Evolutionary conservation across 495 filamentous ascomycete species (phyloP).

Genomic region (Lepidopterella palustris): DNA sequence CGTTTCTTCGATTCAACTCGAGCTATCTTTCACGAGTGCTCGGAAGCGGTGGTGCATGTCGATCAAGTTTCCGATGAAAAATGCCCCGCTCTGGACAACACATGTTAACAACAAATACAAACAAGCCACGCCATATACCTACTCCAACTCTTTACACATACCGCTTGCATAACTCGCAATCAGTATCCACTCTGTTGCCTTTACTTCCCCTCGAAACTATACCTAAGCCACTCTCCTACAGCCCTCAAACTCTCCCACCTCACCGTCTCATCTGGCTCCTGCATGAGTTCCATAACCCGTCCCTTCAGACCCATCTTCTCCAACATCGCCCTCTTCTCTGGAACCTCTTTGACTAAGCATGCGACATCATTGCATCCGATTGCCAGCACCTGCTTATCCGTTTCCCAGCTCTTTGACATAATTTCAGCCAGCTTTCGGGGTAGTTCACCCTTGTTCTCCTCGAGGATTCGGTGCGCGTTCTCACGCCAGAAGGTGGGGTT

Average conservation of each 20-base stretch:
- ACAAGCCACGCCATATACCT: too few relatives aligned
- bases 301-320: constrained; percentile 89
- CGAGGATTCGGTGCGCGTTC: constrained; percentile 87
- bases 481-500: constrained; percentile 89
- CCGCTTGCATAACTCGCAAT: neutral
- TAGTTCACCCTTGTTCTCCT: constrained; percentile 70
- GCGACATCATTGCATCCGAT: constrained; percentile 95
- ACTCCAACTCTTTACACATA: too few relatives aligned
- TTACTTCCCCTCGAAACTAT: constrained; percentile 35
- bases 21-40: too few relatives aligned
- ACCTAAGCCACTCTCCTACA: constrained; percentile 88
- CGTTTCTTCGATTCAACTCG: too few relatives aligned
- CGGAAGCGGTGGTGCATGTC: too few relatives aligned
- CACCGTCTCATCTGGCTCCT: constrained; percentile 77
- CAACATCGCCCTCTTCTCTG: constrained; percentile 72
- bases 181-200: neutral
- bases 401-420: constrained; percentile 75
- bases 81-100: too few relatives aligned
- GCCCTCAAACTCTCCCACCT: constrained; percentile 93
- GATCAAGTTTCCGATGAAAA: too few relatives aligned
- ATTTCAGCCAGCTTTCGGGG: constrained; percentile 83
- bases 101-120: too few relatives aligned
- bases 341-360: constrained; percentile 79
- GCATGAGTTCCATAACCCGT: constrained; percentile 94
- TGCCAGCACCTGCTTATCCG: constrained; percentile 90